These are phyloP conservation scores for Gynochthodes officinalis DNA, from an alignment of 257 asterid genomes.

Conservation along the genomic window DNA sequence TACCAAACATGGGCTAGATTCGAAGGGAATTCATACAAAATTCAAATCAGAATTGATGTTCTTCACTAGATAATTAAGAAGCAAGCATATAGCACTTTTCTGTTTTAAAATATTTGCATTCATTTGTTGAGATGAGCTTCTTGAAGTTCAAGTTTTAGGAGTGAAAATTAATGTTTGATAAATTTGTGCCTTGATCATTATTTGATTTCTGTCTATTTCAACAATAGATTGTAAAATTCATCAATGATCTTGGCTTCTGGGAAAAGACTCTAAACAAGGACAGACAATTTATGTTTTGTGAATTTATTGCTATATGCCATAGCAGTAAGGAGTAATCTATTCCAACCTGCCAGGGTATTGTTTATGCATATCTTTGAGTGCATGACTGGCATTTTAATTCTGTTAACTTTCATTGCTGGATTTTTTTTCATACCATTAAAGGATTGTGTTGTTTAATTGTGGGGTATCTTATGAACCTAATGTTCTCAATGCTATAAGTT, in stretches of 20 bases:
- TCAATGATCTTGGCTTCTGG: not conserved
- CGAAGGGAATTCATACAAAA: not conserved
- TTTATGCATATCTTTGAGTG: not conserved
- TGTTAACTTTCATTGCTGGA: not conserved
- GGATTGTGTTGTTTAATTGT: constrained; percentile 4
- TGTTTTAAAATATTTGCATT: not conserved
- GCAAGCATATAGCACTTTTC: not conserved
- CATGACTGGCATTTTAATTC: not conserved
- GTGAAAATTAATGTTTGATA: not conserved
- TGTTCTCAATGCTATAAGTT: not conserved
- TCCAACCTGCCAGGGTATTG: not conserved
- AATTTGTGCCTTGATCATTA: not conserved
- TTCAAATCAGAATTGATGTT: not conserved
- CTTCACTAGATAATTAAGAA: not conserved
- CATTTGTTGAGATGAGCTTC: not conserved
- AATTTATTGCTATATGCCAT: not conserved
- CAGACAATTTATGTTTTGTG: not conserved
- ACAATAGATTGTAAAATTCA: not conserved
- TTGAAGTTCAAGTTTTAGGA: not conserved
- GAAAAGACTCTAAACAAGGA: not conserved
- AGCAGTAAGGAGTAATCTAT: not conserved
- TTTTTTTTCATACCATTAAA: not conserved
- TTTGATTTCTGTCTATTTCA: not conserved
- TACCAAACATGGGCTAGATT: not conserved
- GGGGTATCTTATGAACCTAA: not conserved